A percentile compares a stretch with the other conserved stretches of the same genome.
These are phyloP conservation scores for Aspergillus fischeri DNA, from an alignment of 2,329 filamentous ascomycete species.

Conservation along the genomic window DNA sequence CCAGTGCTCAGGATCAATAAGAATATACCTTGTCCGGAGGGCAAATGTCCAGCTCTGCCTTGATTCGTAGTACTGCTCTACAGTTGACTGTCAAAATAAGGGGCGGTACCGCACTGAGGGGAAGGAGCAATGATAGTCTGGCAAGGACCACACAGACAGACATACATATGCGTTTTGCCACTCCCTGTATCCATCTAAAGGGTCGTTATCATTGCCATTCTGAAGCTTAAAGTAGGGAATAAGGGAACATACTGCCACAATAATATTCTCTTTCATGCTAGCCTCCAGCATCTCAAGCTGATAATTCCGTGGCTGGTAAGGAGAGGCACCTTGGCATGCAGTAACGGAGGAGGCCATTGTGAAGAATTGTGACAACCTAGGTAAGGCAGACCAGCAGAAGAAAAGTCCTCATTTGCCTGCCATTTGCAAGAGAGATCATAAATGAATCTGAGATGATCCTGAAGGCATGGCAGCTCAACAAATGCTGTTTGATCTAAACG, in stretches of 20 bases:
- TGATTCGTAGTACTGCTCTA: slow-evolving; percentile 66
- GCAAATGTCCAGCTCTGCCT: slow-evolving; percentile 57
- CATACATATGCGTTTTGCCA: slow-evolving; percentile 74
- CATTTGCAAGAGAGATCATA: neutral
- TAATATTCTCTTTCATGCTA: slow-evolving; percentile 65
- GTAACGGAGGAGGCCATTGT: slow-evolving; percentile 8
- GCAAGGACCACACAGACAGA: slow-evolving; percentile 3
- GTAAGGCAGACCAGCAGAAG: neutral
- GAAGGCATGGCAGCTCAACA: neutral
- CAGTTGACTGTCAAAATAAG: neutral
- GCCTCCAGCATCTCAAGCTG: slow-evolving; percentile 72
- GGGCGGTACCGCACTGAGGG: neutral
- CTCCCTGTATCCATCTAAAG: slow-evolving; percentile 73
- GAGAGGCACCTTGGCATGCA: slow-evolving; percentile 4
- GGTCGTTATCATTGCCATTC: neutral
- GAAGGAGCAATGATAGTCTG: neutral
- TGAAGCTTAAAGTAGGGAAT: neutral
- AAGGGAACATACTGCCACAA: slow-evolving; percentile 57
- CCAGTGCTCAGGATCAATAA: slow-evolving; percentile 25
- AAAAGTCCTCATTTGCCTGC: neutral
- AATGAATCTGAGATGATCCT: neutral
- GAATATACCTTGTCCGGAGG: slow-evolving; percentile 46
- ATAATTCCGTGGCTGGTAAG: slow-evolving; percentile 52
- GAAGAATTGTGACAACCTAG: neutral
- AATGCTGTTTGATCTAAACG: neutral